Base-by-base conservation (phyloP, 2,329 filamentous ascomycete genomes). In the Colletotrichum australisinense region DNA sequence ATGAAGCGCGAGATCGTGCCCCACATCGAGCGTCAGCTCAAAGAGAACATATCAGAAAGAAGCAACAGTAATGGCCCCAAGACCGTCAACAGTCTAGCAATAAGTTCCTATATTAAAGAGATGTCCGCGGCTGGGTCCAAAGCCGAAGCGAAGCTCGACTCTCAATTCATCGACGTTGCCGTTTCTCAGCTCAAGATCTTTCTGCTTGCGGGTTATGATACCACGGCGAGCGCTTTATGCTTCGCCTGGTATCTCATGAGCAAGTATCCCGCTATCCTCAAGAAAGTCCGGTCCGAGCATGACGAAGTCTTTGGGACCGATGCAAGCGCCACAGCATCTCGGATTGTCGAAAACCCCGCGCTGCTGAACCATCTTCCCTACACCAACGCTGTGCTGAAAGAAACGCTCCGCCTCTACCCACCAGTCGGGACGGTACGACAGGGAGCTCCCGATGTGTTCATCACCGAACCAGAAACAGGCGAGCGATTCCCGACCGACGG, bases 391-490 rank as follows among this genome's bases (percentile, higher is more conserved):
- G 83, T 89, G 8, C 83, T 89, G 73, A 88, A 88, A 71, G 89
- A 91, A 78, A 83, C 84, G 1, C 81, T 91, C 3, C 84, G 89
- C 5, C 76, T 90, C 42, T 88, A 85, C 75, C 86, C 88, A 0
- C 85, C 88, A 2, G 86, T 78, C 80, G 38, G 83, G 24, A 84
- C 84, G 2, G 81, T 85, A 28, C 84, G 87, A 24, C 62, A 72
- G 19, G 82, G 82, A 7, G 62, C 75, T 16, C 69, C 69, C 5
- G 82, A 80, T 14, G 81, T 84, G 76, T 83, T 82, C 49, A 78
- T 85, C 64, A 83, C 80, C 42, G 78, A 88, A 55, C 83, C 80
- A 1, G 80, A 83, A n/a, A 84, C 85, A 1, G 84, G 85, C 16
- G 78, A 81, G 56, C 77, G 80, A 4, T 84, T 84, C 72, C 81